A percentile compares a stretch with the other conserved stretches of the same genome.
Conservation (phyloP, 805 yeast genomes). For the Scheffersomyces spartinae region DNA sequence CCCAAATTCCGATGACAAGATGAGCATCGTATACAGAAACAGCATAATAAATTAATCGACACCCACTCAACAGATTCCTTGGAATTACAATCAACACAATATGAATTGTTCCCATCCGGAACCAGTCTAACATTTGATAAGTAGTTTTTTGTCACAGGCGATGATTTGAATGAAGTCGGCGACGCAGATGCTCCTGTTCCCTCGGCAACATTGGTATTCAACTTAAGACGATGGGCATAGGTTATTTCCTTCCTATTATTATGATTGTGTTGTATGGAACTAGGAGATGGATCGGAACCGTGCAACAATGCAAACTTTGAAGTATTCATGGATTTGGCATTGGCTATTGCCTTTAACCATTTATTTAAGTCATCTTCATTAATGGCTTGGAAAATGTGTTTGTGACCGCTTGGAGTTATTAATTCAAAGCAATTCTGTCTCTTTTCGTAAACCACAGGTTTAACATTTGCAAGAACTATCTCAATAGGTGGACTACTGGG, state of each 20-base stretch:
- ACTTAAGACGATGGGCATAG: background rate
- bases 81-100: slow-evolving; percentile 75
- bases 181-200: no score
- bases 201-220: no score
- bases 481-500: slow-evolving; percentile 60
- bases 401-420: slow-evolving; percentile 52
- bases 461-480: slow-evolving; percentile 55
- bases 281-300: no score
- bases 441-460: slow-evolving; percentile 33
- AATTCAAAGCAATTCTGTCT: slow-evolving; percentile 62
- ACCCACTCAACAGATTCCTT: slow-evolving; percentile 72
- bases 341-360: slow-evolving; percentile 57
- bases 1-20: slow-evolving; percentile 86
- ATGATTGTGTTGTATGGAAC: no score
- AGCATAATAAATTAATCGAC: slow-evolving; percentile 59
- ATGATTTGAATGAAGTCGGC: no score
- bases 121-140: slow-evolving; percentile 26
- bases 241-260: no score
- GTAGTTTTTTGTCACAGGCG: no score
- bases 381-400: slow-evolving; percentile 66
- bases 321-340: no score
- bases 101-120: slow-evolving; percentile 41
- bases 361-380: slow-evolving; percentile 51
- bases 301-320: no score
- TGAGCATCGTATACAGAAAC: slow-evolving; percentile 76